Evolutionary conservation across 2,329 filamentous ascomycete genomes (phyloP), one percentile per base, ranked within the genome.

Genomic region (Fusarium irregulare): DNA sequence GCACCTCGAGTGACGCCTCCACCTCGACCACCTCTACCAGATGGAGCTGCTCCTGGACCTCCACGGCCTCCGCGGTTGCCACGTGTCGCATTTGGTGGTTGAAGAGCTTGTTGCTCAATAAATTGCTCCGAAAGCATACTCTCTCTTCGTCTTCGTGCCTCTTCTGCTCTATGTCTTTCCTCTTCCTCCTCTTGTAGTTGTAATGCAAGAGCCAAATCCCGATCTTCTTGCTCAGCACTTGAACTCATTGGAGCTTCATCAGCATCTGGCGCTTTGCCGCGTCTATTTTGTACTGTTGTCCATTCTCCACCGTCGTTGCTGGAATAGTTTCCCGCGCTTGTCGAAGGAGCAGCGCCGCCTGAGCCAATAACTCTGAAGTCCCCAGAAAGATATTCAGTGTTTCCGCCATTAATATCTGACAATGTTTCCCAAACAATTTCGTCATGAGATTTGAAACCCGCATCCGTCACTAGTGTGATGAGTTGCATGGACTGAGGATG

Each of bases 341-440:
- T 71, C 6, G 71, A 60, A 7, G 69, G 69, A 12, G 66, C 58
- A 60, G 57, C 54, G 62, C 72, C 62, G 25, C 70, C 62, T 77
- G 81, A 72, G 90, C 93, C 91, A n/a, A 98, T 92, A 1, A 92
- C 85, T 32, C 91, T 88, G 79, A 98, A 98, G 75, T 98, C 94
- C 3, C 96, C 96, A 0, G 94, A 93, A 72, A 93, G 93, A 74
- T 97, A 93, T 76, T 94, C 92, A 4, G 93, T 90, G 16, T 88
- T 88, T 74, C 92, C 91, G 10, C 96, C 96, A 54, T 91, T 96
- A 23, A 97, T 91, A 74, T 98, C 95, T 1, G 92, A 91, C 3
- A 99, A 84, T 12, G 92, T 96, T 80, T 99, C 96, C 96, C 96
- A 99, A 0, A 99, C 93, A 14, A 99, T 90, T 77, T 98, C 95